Evolutionary conservation across 306 rosid genomes (phyloP), one percentile per base, ranked within the genome.

Genomic region (Cyamopsis tetragonoloba): DNA sequence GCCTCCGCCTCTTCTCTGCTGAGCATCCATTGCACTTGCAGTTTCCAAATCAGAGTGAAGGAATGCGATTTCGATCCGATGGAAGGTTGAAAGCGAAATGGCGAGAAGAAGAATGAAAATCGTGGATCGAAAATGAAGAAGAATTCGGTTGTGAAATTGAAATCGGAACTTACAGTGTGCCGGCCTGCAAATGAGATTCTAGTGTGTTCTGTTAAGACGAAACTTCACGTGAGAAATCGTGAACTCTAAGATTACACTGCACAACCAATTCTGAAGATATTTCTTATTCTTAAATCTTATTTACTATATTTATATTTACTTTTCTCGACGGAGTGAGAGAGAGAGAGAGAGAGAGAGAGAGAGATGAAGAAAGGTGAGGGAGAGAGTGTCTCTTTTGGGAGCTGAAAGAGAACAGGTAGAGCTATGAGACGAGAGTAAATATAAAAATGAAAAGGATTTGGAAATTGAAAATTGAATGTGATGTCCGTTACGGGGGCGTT

Each of bases 1-100:
- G 78, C 89, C 81, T 32, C 89, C 95, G 56, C 85, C 91, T 81
- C 92, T 84, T 80, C 87, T 83, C 83, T 75, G 95, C 75, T 77
- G 87, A 17, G 80, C 78, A 54, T 90, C 96, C 98, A 92, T 92
- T 57, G 37, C 53, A 6, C 31, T 51, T 50, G 17, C 47, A 7
- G 68, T 31, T 77, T 62, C 61, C 19, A 68, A 57, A 62, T 53
- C 75, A 57, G 67, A n/a, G n/a, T n/a, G n/a, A n/a, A n/a, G n/a
- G n/a, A n/a, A n/a, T n/a, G n/a, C n/a, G n/a, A n/a, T n/a, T n/a
- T n/a, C n/a, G n/a, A n/a, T n/a, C n/a, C n/a, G n/a, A n/a, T n/a
- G n/a, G n/a, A n/a, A n/a, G n/a, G n/a, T n/a, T n/a, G n/a, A n/a
- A n/a, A n/a, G n/a, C n/a, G n/a, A n/a, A n/a, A n/a, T n/a, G n/a